These are phyloP conservation scores for Amanita inopinata DNA, from an alignment of 768 basidiomycete species.

Conservation along the genomic window DNA sequence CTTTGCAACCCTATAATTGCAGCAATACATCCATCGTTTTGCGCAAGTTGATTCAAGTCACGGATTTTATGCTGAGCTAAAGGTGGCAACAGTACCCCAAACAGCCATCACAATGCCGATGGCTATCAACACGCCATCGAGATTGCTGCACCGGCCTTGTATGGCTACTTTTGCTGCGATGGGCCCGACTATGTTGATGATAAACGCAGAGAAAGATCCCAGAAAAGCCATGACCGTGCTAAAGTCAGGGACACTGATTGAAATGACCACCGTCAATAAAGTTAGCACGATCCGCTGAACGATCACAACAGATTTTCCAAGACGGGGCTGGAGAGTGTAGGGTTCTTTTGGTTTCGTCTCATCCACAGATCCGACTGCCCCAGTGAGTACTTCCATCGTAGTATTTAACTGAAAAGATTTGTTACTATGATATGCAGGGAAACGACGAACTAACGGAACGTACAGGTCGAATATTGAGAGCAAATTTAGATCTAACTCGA, in stretches of 20 bases:
- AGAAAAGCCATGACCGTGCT: slow-evolving; percentile 81
- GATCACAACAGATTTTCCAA: slow-evolving; percentile 32
- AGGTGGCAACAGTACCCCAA: slow-evolving; percentile 69
- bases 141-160: slow-evolving; percentile 32
- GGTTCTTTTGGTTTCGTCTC: slow-evolving; percentile 20
- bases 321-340: neutral
- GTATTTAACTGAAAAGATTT: slow-evolving; percentile 51
- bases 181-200: slow-evolving; percentile 71
- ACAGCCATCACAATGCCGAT: slow-evolving; percentile 55
- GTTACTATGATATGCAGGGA: neutral
- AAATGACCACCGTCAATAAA: slow-evolving; percentile 50
- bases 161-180: slow-evolving; percentile 61
- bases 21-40: too few relatives aligned
- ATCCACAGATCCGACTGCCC: slow-evolving; percentile 36
- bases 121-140: slow-evolving; percentile 47
- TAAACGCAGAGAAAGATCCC: slow-evolving; percentile 78
- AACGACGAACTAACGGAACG: slow-evolving; percentile 18
- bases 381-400: slow-evolving; percentile 72
- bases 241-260: slow-evolving; percentile 74
- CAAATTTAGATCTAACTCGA: slow-evolving; percentile 68
- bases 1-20: too few relatives aligned
- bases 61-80: slow-evolving; percentile 32
- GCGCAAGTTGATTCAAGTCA: too few relatives aligned
- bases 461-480: slow-evolving; percentile 73
- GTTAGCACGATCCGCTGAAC: slow-evolving; percentile 56